Evolutionary conservation across 2,329 filamentous ascomycete genomes (phyloP).

Genomic region (Nigrograna mackinnonii): DNA sequence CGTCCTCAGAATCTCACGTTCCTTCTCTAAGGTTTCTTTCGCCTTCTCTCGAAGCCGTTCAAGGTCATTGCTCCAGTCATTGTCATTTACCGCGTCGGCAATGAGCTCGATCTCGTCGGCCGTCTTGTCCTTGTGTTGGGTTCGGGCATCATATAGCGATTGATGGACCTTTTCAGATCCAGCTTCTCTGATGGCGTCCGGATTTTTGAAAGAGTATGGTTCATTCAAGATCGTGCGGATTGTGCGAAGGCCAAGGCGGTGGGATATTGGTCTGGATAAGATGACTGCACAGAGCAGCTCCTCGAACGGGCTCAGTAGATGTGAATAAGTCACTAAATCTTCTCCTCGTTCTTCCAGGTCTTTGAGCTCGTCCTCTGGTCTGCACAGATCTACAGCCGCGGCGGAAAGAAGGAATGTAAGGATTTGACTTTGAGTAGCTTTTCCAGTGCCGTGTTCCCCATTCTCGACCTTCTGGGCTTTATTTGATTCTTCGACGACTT

Average conservation of each 20-base stretch:
- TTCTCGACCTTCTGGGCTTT: not conserved
- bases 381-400: conserved; percentile 29
- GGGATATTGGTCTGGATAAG: conserved; percentile 49
- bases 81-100: conserved; percentile 34
- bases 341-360: conserved; percentile 23
- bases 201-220: conserved; percentile 44
- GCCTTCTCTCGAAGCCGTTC: not conserved
- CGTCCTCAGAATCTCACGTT: conserved; percentile 34
- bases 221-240: conserved; percentile 50
- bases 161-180: conserved; percentile 42
- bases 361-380: conserved; percentile 36
- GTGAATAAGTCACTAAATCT: conserved; percentile 34
- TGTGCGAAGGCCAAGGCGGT: conserved; percentile 47
- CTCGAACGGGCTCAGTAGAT: conserved; percentile 45
- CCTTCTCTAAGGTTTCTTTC: conserved; percentile 12
- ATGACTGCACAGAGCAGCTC: conserved; percentile 50
- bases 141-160: conserved; percentile 46
- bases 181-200: conserved; percentile 37
- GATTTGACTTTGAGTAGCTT: conserved; percentile 22
- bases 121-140: conserved; percentile 52
- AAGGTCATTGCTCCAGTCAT: conserved; percentile 10
- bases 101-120: conserved; percentile 42
- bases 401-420: conserved; percentile 36
- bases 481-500: not conserved
- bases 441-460: too few species aligned